These are phyloP conservation scores for Dispira simplex DNA, from an alignment of 192 early-diverging fungal species.

Conservation along the genomic window DNA sequence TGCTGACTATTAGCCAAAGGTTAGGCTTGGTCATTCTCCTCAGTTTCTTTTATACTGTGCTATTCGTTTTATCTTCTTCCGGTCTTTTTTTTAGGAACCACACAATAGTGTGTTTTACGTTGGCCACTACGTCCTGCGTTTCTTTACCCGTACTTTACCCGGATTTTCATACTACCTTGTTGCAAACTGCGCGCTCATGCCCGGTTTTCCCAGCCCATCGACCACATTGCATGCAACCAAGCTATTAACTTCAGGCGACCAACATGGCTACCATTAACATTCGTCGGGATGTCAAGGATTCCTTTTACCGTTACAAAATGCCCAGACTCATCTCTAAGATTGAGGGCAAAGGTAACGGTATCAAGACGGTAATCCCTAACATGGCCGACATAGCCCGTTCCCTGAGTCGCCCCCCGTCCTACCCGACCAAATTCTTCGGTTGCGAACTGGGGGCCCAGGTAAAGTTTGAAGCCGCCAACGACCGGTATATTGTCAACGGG, in stretches of 20 bases:
- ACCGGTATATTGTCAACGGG: conserved; percentile 92
- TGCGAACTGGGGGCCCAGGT: conserved; percentile 90
- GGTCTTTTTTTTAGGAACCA: too few relatives aligned
- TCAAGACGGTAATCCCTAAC: conserved; percentile 97
- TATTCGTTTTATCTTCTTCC: too few relatives aligned
- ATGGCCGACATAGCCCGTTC: conserved; percentile 88
- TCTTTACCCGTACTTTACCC: too few relatives aligned
- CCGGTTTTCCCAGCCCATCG: too few relatives aligned
- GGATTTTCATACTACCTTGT: too few relatives aligned
- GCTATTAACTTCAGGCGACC: conserved; percentile 1
- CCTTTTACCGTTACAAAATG: conserved; percentile 99
- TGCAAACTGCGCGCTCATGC: too few relatives aligned
- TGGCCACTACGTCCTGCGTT: too few relatives aligned
- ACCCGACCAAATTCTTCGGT: conserved; percentile 88
- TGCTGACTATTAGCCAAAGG: too few relatives aligned
- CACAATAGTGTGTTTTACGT: too few relatives aligned
- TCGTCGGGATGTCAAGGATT: conserved; percentile 75
- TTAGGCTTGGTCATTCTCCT: too few relatives aligned
- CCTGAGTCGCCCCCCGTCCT: conserved; percentile 72
- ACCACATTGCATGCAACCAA: too few relatives aligned
- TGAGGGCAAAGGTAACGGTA: conserved; percentile 97
- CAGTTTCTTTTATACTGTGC: too few relatives aligned
- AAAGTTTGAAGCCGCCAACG: conserved; percentile 75
- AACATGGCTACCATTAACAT: conserved; percentile 76
- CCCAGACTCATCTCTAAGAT: conserved; percentile 75